phyloP scores from a whole-genome alignment of 441 rosid species.

The Raphanus hybrid region DNA sequence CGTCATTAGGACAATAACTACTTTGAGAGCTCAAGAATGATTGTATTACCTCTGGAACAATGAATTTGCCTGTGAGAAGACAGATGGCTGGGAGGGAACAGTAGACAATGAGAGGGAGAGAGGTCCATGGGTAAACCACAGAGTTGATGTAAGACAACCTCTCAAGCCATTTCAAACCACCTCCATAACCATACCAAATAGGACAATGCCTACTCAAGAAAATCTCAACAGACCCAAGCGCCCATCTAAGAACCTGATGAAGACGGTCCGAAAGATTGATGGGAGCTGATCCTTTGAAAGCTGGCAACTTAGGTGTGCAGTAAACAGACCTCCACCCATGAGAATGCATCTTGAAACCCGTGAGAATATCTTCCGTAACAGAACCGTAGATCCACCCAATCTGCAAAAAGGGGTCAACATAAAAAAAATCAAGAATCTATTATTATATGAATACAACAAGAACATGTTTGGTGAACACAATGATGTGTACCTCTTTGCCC shows the following conservation, averaged over 20 bases:
- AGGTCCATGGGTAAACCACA: conserved; percentile 89
- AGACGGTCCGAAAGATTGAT: conserved; percentile 98
- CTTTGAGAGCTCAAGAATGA: conserved; percentile 22
- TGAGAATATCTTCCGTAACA: conserved; percentile 95
- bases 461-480: neutral
- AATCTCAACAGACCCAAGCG: conserved; percentile 96
- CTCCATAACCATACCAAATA: conserved; percentile 94
- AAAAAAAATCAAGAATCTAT: conserved; percentile 25
- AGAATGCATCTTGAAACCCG: conserved; percentile 99
- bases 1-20: neutral
- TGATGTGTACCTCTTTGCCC: conserved; percentile 82
- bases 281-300: conserved; percentile 99
- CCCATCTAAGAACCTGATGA: conserved; percentile 99
- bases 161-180: conserved; percentile 88
- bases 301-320: conserved; percentile 82
- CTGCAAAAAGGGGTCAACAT: conserved; percentile 33
- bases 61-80: conserved; percentile 93
- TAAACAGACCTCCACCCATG: conserved; percentile 99
- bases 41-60: conserved; percentile 81
- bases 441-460: neutral
- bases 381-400: conserved; percentile 99
- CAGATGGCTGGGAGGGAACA: conserved; percentile 95
- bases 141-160: conserved; percentile 92
- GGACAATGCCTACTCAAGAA: conserved; percentile 97
- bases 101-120: conserved; percentile 83